Evolutionary conservation across 176 grass and related monocot species (phyloP), one percentile per base, ranked within the genome.

Genomic region (Guadua angustifolia): DNA sequence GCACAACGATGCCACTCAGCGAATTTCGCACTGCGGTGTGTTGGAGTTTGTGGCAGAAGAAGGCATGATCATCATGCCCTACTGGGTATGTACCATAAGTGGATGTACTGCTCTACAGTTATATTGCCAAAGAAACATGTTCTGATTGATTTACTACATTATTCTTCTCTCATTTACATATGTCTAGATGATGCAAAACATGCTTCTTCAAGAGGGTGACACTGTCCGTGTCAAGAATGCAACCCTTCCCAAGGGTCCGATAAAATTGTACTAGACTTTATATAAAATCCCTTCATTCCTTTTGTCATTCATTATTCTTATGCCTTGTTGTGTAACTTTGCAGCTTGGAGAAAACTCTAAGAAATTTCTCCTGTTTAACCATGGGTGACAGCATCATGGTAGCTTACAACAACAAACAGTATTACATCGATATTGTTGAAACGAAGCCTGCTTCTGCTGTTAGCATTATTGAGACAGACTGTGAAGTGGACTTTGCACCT

Each of bases 121-220:
- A 26, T 77, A 78, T 90, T 26, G 17, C 73, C 62, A 77, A 60
- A 79, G 51, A 89, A 80, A 19, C 35, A 2, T 22, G n/a, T 59
- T 29, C 17, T 4, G 24, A 39, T 53, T 35, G 7, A 77, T 33
- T 36, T 75, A 11, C 82, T 25, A 21, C 15, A 51, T 69, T 24
- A 33, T 66, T 83, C 21, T 62, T 69, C 12, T 79, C 38, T 77
- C n/a, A 16, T 51, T 66, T 88, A 63, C 79, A 50, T 59, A 50
- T 65, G 26, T 81, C 15, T 83, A 98, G 96, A 94, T 95, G 96
- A 98, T 98, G 93, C 91, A 95, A 92, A 98, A 98, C 92, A 92
- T 98, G 91, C 91, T 98, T 84, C 90, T 98, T 79, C 58, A 92
- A 94, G 96, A 94, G 70, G 93, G 96, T 85, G 91, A 94, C 16